phyloP scores from a whole-genome alignment of 805 yeast genomes.

The Candida adriatica region DNA sequence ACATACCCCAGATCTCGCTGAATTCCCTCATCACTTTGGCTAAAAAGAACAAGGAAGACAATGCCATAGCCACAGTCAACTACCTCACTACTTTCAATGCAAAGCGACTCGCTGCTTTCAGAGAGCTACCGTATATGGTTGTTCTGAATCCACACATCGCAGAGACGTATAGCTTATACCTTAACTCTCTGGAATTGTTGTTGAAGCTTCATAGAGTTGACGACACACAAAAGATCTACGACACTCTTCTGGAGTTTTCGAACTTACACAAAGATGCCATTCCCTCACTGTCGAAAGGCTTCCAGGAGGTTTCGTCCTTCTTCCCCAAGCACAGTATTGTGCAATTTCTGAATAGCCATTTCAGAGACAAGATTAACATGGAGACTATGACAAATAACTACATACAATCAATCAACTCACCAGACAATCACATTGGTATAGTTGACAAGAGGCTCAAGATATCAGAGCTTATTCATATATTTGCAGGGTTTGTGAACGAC shows the following conservation, averaged over 20 bases:
- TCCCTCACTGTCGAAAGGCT: constrained; percentile 76
- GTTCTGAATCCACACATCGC: constrained; percentile 84
- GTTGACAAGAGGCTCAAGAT: constrained; percentile 64
- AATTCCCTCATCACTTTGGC: constrained; percentile 40
- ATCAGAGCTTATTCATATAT: constrained; percentile 51
- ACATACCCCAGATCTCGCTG: constrained; percentile 47
- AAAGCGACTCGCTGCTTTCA: constrained; percentile 60
- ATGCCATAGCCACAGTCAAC: constrained; percentile 48
- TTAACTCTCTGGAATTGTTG: constrained; percentile 56
- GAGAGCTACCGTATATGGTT: constrained; percentile 75
- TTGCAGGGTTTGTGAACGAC: constrained; percentile 73
- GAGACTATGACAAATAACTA: constrained; percentile 84
- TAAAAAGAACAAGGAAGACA: constrained; percentile 24
- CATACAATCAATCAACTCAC: constrained; percentile 48
- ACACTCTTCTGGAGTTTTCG: constrained; percentile 50
- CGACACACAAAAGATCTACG: constrained; percentile 44
- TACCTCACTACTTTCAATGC: constrained; percentile 58
- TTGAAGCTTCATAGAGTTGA: constrained; percentile 31
- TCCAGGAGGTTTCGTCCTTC: constrained; percentile 52
- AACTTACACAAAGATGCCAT: constrained; percentile 81
- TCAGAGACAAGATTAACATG: constrained; percentile 81
- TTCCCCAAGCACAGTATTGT: constrained; percentile 45
- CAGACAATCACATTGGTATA: constrained; percentile 50
- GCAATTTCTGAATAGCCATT: constrained; percentile 63
- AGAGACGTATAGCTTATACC: constrained; percentile 64